phyloP scores from a whole-genome alignment of 2,329 filamentous ascomycete genomes.

The Herpotrichia juniperi region DNA sequence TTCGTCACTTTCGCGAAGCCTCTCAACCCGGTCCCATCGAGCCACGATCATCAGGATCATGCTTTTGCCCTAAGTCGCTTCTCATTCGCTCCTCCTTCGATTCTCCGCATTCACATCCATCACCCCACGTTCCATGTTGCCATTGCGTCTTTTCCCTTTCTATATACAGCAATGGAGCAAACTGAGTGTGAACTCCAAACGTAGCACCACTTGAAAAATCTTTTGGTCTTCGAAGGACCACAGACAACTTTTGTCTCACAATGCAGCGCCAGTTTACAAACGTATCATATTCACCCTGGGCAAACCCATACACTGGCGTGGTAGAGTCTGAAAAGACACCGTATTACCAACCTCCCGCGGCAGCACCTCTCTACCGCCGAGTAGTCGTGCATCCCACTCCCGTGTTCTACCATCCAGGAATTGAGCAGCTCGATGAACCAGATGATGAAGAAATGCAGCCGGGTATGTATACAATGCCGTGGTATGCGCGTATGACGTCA shows the following conservation, averaged over 20 bases:
- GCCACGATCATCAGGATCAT: conserved; percentile 36
- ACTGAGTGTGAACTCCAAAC: conserved; percentile 34
- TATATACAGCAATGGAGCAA: conserved; percentile 39
- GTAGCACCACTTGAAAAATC: conserved; percentile 36
- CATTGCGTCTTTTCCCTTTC: conserved; percentile 36
- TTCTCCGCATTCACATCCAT: conserved; percentile 38
- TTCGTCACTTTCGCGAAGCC: conserved; percentile 32
- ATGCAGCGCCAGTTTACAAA: conserved; percentile 39
- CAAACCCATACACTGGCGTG: conserved; percentile 32
- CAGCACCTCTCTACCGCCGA: conserved; percentile 28
- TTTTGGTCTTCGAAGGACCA: conserved; percentile 22
- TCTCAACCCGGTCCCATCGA: conserved; percentile 29
- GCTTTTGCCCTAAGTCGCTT: conserved; percentile 29
- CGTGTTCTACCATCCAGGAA: conserved; percentile 29
- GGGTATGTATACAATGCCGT: conserved; percentile 15
- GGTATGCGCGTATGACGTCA: conserved; percentile 5
- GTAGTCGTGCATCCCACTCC: conserved; percentile 27
- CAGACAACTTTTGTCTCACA: conserved; percentile 27
- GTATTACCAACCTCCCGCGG: conserved; percentile 8
- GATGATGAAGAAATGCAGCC: conserved; percentile 24
- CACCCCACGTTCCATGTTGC: conserved; percentile 44
- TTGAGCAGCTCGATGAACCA: conserved; percentile 27
- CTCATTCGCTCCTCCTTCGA: conserved; percentile 41
- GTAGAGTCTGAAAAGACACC: conserved; percentile 20
- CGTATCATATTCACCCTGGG: conserved; percentile 43